Percentiles rank a stretch among this genome's conserved stretches.
Conservation (phyloP, 768 basidiomycete species). For the Collybia sp. region DNA sequence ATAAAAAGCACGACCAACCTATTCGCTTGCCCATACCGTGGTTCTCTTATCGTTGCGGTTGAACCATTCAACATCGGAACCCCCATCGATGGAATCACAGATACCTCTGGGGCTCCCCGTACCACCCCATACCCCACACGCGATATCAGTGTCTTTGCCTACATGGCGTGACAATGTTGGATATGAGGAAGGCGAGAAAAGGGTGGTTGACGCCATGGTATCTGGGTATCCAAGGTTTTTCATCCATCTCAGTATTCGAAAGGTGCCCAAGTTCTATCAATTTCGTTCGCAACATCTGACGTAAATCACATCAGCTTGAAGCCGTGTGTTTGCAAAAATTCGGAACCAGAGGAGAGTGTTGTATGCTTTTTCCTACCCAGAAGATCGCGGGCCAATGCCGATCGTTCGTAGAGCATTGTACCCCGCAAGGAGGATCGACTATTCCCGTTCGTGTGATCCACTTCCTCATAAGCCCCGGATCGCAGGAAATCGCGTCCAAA, state of each 20-base stretch:
- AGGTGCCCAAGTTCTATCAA: slow-evolving; percentile 41
- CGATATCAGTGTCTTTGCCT: slow-evolving; percentile 92
- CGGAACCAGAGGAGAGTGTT: slow-evolving; percentile 62
- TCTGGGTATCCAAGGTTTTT: slow-evolving; percentile 95
- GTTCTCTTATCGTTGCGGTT: too few species aligned
- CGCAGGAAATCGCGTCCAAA: slow-evolving; percentile 25
- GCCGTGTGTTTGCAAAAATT: slow-evolving; percentile 75
- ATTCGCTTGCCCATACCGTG: too few species aligned
- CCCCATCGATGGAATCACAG: not conserved
- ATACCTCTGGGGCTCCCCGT: slow-evolving; percentile 39
- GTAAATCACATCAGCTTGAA: slow-evolving; percentile 57
- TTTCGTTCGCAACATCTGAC: not conserved
- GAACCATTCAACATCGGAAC: not conserved
- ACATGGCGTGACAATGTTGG: slow-evolving; percentile 89
- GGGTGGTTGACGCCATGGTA: slow-evolving; percentile 76
- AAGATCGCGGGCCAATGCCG: slow-evolving; percentile 72
- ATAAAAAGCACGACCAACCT: too few species aligned
- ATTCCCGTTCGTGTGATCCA: slow-evolving; percentile 57
- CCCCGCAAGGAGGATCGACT: slow-evolving; percentile 34
- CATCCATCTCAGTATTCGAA: slow-evolving; percentile 79
- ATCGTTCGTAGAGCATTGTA: slow-evolving; percentile 58
- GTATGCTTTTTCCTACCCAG: slow-evolving; percentile 76
- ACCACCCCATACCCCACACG: slow-evolving; percentile 74
- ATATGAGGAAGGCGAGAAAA: slow-evolving; percentile 85
- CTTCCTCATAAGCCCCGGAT: slow-evolving; percentile 65